A percentile compares a stretch with the other conserved stretches of the same genome.
phyloP scores from a whole-genome alignment of 805 yeast genomes.

The Kodamaea hsintzibuensis region DNA sequence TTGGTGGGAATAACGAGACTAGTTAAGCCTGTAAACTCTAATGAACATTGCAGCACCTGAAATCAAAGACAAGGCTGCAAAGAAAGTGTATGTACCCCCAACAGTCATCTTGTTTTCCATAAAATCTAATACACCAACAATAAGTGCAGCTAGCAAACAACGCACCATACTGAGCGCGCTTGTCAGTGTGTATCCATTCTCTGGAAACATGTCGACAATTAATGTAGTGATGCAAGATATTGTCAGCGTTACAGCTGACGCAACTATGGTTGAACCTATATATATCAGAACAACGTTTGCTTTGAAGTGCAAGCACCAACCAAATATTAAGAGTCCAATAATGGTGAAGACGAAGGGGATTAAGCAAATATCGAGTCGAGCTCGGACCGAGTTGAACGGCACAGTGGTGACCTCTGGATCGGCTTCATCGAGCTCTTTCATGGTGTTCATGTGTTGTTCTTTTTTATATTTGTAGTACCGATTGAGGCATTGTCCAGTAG shows the following conservation, averaged over 20 bases:
- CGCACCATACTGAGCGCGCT: conserved; percentile 73
- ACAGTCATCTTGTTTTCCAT: conserved; percentile 58
- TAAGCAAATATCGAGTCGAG: neutral
- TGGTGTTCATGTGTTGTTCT: neutral
- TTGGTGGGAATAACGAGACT: neutral
- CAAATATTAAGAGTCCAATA: conserved; percentile 48
- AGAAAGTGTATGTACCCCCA: conserved; percentile 78
- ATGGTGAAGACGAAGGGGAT: neutral
- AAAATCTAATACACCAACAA: conserved; percentile 61
- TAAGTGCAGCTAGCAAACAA: conserved; percentile 68
- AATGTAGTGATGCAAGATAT: conserved; percentile 61
- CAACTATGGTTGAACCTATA: conserved; percentile 55
- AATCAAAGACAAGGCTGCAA: conserved; percentile 49
- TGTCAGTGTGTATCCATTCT: conserved; percentile 67
- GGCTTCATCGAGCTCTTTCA: neutral
- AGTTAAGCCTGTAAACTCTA: conserved; percentile 19
- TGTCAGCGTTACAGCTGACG: conserved; percentile 56
- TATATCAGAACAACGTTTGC: conserved; percentile 56
- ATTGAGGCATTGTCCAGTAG: conserved; percentile 59
- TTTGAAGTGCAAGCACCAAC: conserved; percentile 65
- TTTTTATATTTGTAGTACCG: conserved; percentile 41
- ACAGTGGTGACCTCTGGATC: neutral
- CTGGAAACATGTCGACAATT: conserved; percentile 72
- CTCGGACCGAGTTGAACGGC: neutral
- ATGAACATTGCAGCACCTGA: neutral